phyloP scores from a whole-genome alignment of 2,329 filamentous ascomycete genomes.

The Teratosphaeria pseudoeucalypti region DNA sequence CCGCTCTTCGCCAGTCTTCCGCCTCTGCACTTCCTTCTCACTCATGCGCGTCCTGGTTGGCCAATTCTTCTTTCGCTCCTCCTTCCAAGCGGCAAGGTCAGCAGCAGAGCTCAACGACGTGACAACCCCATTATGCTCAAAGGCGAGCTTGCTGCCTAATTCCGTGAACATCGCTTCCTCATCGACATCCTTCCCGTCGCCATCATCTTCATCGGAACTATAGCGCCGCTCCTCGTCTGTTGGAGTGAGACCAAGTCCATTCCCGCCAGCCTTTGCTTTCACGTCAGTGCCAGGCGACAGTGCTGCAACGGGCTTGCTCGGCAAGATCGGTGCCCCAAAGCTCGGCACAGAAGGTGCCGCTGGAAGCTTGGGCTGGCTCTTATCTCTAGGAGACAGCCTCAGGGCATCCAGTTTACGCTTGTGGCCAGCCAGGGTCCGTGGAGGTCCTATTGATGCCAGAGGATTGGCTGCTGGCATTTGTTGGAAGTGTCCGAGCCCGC shows the following conservation, averaged over 20 bases:
- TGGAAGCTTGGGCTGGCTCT: constrained; percentile 8
- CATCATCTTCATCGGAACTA: constrained; percentile 25
- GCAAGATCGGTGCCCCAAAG: constrained; percentile 19
- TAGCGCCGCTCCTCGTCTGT: constrained; percentile 8
- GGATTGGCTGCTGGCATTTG: neutral
- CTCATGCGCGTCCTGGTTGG: constrained; percentile 65
- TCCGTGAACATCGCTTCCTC: constrained; percentile 48
- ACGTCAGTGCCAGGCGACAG: neutral
- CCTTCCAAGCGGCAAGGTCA: constrained; percentile 71
- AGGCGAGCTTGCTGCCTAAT: constrained; percentile 25
- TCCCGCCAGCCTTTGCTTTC: constrained; percentile 22
- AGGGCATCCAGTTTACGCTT: constrained; percentile 26
- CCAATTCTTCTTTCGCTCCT: constrained; percentile 67
- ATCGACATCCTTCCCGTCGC: constrained; percentile 59
- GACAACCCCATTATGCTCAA: constrained; percentile 48
- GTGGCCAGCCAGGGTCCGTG: constrained; percentile 16
- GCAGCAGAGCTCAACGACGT: constrained; percentile 44
- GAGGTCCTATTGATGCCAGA: constrained; percentile 1
- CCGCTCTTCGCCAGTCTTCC: constrained; percentile 21
- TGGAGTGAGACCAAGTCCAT: constrained; percentile 61
- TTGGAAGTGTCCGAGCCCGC: neutral
- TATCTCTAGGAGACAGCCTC: constrained; percentile 9
- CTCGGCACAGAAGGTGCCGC: constrained; percentile 23
- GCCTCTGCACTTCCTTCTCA: constrained; percentile 35
- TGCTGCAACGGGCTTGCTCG: constrained; percentile 1